A percentile compares a stretch with the other conserved stretches of the same genome.
Conservation (phyloP, 1,139 yeast genomes). For the Pichia sp. region DNA sequence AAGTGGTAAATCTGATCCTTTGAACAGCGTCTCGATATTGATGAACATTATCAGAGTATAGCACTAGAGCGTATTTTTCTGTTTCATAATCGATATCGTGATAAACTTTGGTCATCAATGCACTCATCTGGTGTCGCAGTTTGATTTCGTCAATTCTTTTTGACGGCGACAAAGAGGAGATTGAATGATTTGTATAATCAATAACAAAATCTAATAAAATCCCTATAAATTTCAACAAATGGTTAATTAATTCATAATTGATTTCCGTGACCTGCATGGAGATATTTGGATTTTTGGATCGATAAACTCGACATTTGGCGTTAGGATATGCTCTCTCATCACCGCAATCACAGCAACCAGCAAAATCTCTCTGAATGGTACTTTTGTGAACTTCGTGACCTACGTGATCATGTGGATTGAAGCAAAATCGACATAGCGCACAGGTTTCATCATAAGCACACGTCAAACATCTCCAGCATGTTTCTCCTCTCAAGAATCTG, state of each 20-base stretch:
- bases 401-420: slow-evolving; percentile 56
- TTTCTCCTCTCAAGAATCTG: slow-evolving; percentile 75
- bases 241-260: slow-evolving; percentile 30
- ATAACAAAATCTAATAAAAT: slow-evolving; percentile 63
- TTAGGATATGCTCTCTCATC: slow-evolving; percentile 54
- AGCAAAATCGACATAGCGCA: slow-evolving; percentile 78
- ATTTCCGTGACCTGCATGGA: slow-evolving; percentile 15
- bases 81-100: slow-evolving; percentile 38
- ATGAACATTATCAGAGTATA: slow-evolving; percentile 75
- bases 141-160: slow-evolving; percentile 33
- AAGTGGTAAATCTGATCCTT: slow-evolving; percentile 55
- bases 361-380: slow-evolving; percentile 71
- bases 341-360: slow-evolving; percentile 75
- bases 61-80: slow-evolving; percentile 45
- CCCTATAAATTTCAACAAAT: slow-evolving; percentile 40
- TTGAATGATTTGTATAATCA: slow-evolving; percentile 48
- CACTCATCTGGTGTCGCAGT: slow-evolving; percentile 28
- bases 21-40: slow-evolving; percentile 70
- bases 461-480: slow-evolving; percentile 72
- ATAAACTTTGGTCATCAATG: slow-evolving; percentile 31
- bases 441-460: slow-evolving; percentile 85
- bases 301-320: slow-evolving; percentile 31
- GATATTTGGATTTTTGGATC: neutral
- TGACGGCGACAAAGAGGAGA: slow-evolving; percentile 21
- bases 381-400: slow-evolving; percentile 73